A percentile compares a stretch with the other conserved stretches of the same genome.
Conservation (phyloP, 371 early-diverging fungal species). For the Mortierella sp. region DNA sequence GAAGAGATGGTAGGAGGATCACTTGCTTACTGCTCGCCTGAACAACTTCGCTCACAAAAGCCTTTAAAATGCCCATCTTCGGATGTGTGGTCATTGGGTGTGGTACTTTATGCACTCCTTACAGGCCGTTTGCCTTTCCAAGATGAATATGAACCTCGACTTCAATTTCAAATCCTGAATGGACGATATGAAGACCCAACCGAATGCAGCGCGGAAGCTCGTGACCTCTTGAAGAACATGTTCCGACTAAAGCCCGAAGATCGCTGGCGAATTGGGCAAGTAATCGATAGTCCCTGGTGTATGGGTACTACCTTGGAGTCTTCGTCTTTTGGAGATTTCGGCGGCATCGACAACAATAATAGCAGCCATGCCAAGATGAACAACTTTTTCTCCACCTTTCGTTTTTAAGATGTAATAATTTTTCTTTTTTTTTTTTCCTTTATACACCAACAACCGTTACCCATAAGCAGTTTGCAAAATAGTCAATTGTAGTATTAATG, state of each 20-base stretch:
- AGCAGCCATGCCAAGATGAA: constrained; percentile 26
- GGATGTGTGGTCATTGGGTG: constrained; percentile 91
- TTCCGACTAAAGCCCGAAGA: constrained; percentile 39
- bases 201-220: constrained; percentile 30
- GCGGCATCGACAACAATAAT: background rate
- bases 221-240: constrained; percentile 33
- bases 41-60: constrained; percentile 64
- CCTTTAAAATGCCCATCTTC: constrained; percentile 65
- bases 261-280: constrained; percentile 46
- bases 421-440: background rate
- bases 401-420: constrained; percentile 3
- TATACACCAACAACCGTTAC: background rate
- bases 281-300: constrained; percentile 45
- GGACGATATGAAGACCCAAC: constrained; percentile 62
- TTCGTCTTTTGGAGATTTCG: constrained; percentile 13
- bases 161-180: constrained; percentile 76
- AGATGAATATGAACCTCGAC: constrained; percentile 79
- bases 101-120: constrained; percentile 80
- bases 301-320: constrained; percentile 21
- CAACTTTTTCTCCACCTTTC: constrained; percentile 28
- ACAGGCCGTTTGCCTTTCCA: constrained; percentile 81
- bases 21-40: constrained; percentile 83
- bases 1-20: constrained; percentile 71
- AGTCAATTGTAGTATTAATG: background rate
- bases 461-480: background rate